Conservation (phyloP, 805 yeast genomes). For the Kodamaea restingae region DNA sequence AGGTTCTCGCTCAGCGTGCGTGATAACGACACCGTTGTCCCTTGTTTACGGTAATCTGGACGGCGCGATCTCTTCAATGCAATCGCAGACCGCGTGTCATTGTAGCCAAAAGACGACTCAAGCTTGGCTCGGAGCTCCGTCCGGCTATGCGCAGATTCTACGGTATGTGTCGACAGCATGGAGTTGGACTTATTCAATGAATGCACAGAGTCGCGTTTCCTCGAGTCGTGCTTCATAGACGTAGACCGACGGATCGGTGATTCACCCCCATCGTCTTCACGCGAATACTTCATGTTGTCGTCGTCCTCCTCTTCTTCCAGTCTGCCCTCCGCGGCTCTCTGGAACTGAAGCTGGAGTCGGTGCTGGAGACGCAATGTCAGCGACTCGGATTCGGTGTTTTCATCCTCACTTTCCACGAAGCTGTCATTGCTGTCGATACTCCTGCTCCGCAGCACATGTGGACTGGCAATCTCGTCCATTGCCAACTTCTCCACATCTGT, state of each 20-base stretch:
- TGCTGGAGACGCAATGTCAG: constrained; percentile 14
- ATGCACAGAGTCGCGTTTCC: not conserved
- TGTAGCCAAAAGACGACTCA: constrained; percentile 2
- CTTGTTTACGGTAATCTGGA: constrained; percentile 34
- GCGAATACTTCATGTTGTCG: constrained; percentile 27
- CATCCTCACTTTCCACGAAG: not conserved
- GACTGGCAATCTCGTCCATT: constrained; percentile 13
- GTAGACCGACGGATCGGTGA: not conserved
- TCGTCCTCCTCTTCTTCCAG: constrained; percentile 44
- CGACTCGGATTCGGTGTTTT: not conserved
- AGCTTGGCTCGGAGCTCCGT: constrained; percentile 3
- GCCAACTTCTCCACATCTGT: constrained; percentile 43
- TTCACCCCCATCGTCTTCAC: not conserved
- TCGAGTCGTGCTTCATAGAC: not conserved
- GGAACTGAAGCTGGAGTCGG: constrained; percentile 16
- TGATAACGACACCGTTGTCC: not conserved
- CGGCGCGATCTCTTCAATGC: constrained; percentile 37
- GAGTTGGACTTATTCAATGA: not conserved
- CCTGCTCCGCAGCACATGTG: constrained; percentile 10
- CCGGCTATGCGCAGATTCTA: not conserved
- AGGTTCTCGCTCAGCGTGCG: constrained; percentile 9
- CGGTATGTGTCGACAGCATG: not conserved
- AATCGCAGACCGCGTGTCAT: constrained; percentile 15
- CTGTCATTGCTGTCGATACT: not conserved
- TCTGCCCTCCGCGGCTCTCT: constrained; percentile 12